Conservation (phyloP, 495 filamentous ascomycete genomes). For the Daldinia decipiens region DNA sequence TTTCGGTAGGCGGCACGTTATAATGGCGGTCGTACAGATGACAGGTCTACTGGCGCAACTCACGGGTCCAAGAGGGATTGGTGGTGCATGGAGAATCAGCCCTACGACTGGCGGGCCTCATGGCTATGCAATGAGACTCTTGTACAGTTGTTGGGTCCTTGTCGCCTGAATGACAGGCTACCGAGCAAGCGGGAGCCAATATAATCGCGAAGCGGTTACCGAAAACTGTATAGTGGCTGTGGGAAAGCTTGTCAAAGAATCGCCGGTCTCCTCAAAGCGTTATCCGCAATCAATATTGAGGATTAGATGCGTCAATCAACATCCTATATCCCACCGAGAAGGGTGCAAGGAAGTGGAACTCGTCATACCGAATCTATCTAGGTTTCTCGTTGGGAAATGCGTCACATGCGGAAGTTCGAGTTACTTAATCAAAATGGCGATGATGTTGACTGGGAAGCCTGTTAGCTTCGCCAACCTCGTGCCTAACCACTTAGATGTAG, state of each 20-base stretch:
- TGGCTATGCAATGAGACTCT: constrained; percentile 30
- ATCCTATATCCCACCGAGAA: constrained; percentile 27
- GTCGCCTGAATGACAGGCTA: constrained; percentile 31
- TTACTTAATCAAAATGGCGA: constrained; percentile 20
- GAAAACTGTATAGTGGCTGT: constrained; percentile 19
- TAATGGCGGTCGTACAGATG: constrained; percentile 12
- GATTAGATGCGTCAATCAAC: constrained; percentile 19
- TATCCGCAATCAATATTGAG: constrained; percentile 8
- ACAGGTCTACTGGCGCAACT: constrained; percentile 9
- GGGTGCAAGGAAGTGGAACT: constrained; percentile 17
- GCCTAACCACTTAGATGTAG: constrained; percentile 12
- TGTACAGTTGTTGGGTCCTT: constrained; percentile 4
- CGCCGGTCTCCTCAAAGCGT: constrained; percentile 6
- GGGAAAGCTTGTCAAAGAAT: constrained; percentile 3
- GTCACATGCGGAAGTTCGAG: constrained; percentile 31
- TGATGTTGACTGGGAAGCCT: constrained; percentile 22
- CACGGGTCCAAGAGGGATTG: not conserved
- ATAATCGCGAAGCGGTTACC: constrained; percentile 19
- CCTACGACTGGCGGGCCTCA: constrained; percentile 17
- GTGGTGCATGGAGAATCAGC: constrained; percentile 23
- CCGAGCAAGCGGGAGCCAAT: constrained; percentile 34
- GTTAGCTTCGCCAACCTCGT: constrained; percentile 19
- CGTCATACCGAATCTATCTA: constrained; percentile 21
- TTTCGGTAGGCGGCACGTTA: constrained; percentile 18
- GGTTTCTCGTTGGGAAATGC: constrained; percentile 7